Conservation (phyloP, 2,329 filamentous ascomycete genomes). For the Capronia coronata region DNA sequence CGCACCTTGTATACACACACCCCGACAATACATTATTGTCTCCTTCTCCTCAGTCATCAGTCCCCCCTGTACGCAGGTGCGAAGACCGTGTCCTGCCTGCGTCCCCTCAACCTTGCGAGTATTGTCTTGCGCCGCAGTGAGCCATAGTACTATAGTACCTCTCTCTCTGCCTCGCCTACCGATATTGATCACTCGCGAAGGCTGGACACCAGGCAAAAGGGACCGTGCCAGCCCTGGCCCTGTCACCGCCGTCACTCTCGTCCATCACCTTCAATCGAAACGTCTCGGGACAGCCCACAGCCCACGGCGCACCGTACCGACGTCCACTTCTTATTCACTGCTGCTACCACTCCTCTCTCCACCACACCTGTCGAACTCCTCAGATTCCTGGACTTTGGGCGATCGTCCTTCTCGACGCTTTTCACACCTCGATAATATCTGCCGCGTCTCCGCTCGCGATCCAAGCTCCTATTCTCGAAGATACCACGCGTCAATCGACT, state of each 20-base stretch:
- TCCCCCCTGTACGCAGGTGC: no score
- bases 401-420: not conserved
- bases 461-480: conserved; percentile 6
- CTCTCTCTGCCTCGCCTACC: not conserved
- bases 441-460: conserved; percentile 6
- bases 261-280: not conserved
- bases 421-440: conserved; percentile 7
- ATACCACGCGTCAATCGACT: not conserved
- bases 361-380: conserved; percentile 2
- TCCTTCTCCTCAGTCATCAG: not conserved
- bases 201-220: not conserved
- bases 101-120: not conserved
- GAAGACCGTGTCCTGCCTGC: not conserved
- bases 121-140: no score
- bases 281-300: no score
- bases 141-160: no score
- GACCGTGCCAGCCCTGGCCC: not conserved
- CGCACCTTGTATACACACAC: not conserved
- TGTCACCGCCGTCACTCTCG: not conserved
- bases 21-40: not conserved
- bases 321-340: not conserved
- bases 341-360: conserved; percentile 2
- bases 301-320: not conserved
- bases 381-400: not conserved
- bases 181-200: not conserved